These are phyloP conservation scores for Cucumis melo DNA, from an alignment of 306 rosid species.

Conservation along the genomic window DNA sequence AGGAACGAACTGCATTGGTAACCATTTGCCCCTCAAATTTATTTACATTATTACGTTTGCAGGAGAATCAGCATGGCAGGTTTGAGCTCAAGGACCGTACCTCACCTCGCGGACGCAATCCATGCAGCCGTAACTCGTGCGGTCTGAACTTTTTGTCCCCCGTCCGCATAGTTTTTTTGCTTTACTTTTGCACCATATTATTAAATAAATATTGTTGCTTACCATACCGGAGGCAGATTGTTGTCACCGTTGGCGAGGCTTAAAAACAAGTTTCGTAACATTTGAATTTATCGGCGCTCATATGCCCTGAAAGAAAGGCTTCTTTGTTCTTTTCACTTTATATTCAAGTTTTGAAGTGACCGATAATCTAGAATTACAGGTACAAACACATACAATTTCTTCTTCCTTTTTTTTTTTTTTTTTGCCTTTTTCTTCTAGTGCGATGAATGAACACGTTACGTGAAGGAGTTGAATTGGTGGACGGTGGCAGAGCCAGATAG, in stretches of 20 bases:
- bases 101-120: slow-evolving; percentile 81
- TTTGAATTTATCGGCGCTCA: not conserved
- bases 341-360: not conserved
- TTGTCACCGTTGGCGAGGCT: not conserved
- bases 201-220: not conserved
- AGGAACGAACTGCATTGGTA: no score
- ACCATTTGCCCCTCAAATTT: no score
- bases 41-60: slow-evolving; percentile 3
- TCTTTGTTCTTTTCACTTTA: not conserved
- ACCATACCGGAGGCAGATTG: not conserved
- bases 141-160: slow-evolving; percentile 10
- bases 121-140: slow-evolving; percentile 66
- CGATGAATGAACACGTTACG: no score
- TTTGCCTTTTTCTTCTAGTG: not conserved
- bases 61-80: slow-evolving; percentile 99
- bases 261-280: not conserved
- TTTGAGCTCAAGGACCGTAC: slow-evolving; percentile 78
- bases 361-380: not conserved
- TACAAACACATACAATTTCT: no score
- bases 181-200: not conserved
- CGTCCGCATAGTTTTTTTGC: not conserved
- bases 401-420: no score
- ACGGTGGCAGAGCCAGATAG: not conserved
- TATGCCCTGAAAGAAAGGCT: not conserved
- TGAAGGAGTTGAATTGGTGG: not conserved